These are phyloP conservation scores for Graphilbum sp. DNA, from an alignment of 2,329 filamentous ascomycete genomes.

Conservation along the genomic window DNA sequence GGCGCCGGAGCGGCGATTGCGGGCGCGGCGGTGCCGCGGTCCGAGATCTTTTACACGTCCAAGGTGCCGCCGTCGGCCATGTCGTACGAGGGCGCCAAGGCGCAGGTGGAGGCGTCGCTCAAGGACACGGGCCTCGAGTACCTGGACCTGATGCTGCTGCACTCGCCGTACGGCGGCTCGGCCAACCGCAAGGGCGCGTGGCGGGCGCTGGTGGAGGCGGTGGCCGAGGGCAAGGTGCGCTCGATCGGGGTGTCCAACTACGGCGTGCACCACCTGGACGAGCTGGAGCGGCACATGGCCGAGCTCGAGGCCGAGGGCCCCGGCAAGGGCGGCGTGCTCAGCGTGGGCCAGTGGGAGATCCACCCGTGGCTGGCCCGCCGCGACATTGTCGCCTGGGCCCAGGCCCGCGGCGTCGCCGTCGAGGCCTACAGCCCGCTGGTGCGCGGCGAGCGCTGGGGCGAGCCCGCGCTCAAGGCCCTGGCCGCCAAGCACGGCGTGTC, in stretches of 20 bases:
- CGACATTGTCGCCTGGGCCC: slow-evolving; percentile 68
- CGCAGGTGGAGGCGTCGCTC: slow-evolving; percentile 46
- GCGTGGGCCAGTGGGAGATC: slow-evolving; percentile 76
- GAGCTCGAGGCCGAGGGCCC: slow-evolving; percentile 45
- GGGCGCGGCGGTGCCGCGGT: slow-evolving; percentile 32
- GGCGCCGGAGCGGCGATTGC: slow-evolving; percentile 43
- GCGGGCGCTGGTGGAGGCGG: slow-evolving; percentile 46
- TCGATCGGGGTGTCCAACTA: slow-evolving; percentile 51
- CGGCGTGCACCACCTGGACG: slow-evolving; percentile 44
- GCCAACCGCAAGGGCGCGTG: slow-evolving; percentile 40
- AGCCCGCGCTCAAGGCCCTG: slow-evolving; percentile 46
- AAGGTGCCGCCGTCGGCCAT: slow-evolving; percentile 31
- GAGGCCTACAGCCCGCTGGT: slow-evolving; percentile 49
- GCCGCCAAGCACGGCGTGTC: slow-evolving; percentile 58
- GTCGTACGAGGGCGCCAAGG: slow-evolving; percentile 46
- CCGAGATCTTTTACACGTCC: slow-evolving; percentile 43
- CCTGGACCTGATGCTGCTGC: slow-evolving; percentile 49
- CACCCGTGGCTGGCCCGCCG: slow-evolving; percentile 75
- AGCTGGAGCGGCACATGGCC: slow-evolving; percentile 38
- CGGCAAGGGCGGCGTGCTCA: slow-evolving; percentile 56
- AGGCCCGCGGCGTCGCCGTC: slow-evolving; percentile 42
- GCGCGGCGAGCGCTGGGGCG: slow-evolving; percentile 52
- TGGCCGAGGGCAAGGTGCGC: slow-evolving; percentile 43
- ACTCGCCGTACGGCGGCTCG: slow-evolving; percentile 42
- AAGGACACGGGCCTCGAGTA: slow-evolving; percentile 46